phyloP scores from a whole-genome alignment of 495 filamentous ascomycete species.

The Echria macrotheca region DNA sequence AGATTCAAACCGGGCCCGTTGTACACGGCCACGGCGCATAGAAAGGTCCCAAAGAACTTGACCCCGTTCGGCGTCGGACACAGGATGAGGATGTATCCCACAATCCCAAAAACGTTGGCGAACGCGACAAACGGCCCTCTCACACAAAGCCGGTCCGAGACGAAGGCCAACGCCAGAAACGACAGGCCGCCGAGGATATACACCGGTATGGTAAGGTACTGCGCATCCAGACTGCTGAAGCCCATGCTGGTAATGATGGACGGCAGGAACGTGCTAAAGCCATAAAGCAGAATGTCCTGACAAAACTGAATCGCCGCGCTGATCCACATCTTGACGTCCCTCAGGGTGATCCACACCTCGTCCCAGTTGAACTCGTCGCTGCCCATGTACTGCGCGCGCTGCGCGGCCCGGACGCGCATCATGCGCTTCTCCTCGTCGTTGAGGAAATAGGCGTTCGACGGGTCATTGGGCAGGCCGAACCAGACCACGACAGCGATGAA shows the following conservation, averaged over 20 bases:
- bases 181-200: slow-evolving; percentile 35
- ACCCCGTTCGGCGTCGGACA: slow-evolving; percentile 29
- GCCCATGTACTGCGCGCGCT: slow-evolving; percentile 38
- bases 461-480: slow-evolving; percentile 54
- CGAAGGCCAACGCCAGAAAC: slow-evolving; percentile 37
- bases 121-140: slow-evolving; percentile 35
- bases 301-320: slow-evolving; percentile 48
- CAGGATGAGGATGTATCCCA: slow-evolving; percentile 50
- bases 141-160: slow-evolving; percentile 32
- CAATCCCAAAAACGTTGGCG: slow-evolving; percentile 41
- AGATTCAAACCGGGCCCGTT: slow-evolving; percentile 47
- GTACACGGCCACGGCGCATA: slow-evolving; percentile 48
- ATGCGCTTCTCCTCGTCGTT: slow-evolving; percentile 45
- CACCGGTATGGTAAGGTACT: slow-evolving; percentile 37
- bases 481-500: slow-evolving; percentile 56
- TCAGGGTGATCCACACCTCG: slow-evolving; percentile 41
- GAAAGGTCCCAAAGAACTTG: slow-evolving; percentile 52
- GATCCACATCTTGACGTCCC: slow-evolving; percentile 24
- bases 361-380: slow-evolving; percentile 46
- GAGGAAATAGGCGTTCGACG: slow-evolving; percentile 42
- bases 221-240: slow-evolving; percentile 41
- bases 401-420: slow-evolving; percentile 39
- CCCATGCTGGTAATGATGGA: slow-evolving; percentile 50
- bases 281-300: slow-evolving; percentile 49
- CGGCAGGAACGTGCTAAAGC: slow-evolving; percentile 56